phyloP scores from a whole-genome alignment of 805 yeast species.

The Kazachstania martiniae region DNA sequence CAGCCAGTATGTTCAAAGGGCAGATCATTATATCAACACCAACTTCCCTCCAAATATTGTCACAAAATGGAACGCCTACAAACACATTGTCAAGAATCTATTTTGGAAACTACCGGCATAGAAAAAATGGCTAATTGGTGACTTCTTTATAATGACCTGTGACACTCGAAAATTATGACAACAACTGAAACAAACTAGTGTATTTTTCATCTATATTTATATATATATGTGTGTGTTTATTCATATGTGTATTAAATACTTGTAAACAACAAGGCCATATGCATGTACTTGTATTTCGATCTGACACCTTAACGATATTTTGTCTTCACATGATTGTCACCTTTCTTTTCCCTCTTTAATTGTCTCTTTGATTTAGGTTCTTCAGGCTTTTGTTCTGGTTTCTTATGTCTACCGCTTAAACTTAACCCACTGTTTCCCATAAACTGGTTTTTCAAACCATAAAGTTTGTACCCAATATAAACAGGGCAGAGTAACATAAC shows the following conservation, averaged over 20 bases:
- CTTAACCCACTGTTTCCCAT: too few species aligned
- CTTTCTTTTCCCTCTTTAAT: slow-evolving; percentile 31
- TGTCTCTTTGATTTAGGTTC: slow-evolving; percentile 31
- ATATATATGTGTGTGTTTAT: too few species aligned
- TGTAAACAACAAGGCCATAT: too few species aligned
- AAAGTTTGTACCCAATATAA: slow-evolving; percentile 35
- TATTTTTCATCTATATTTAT: slow-evolving; percentile 17
- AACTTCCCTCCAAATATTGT: slow-evolving; percentile 31
- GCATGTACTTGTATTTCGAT: too few species aligned
- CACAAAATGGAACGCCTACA: slow-evolving; percentile 14
- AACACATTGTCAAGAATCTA: slow-evolving; percentile 9
- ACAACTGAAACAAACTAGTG: slow-evolving; percentile 1
- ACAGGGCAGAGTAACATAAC: slow-evolving; percentile 25
- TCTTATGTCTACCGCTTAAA: slow-evolving; percentile 11
- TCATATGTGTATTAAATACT: too few species aligned
- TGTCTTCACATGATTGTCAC: slow-evolving; percentile 27
- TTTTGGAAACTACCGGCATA: slow-evolving; percentile 12
- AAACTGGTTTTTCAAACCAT: slow-evolving; percentile 12
- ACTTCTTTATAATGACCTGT: neutral
- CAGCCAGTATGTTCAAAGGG: slow-evolving; percentile 34
- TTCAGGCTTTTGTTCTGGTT: slow-evolving; percentile 1
- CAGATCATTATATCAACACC: slow-evolving; percentile 29
- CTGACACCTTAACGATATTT: too few species aligned
- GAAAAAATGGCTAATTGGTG: neutral
- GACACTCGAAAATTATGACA: neutral